Base-by-base conservation (phyloP, 2,329 filamentous ascomycete genomes). In the Hirsutella thompsonii region DNA sequence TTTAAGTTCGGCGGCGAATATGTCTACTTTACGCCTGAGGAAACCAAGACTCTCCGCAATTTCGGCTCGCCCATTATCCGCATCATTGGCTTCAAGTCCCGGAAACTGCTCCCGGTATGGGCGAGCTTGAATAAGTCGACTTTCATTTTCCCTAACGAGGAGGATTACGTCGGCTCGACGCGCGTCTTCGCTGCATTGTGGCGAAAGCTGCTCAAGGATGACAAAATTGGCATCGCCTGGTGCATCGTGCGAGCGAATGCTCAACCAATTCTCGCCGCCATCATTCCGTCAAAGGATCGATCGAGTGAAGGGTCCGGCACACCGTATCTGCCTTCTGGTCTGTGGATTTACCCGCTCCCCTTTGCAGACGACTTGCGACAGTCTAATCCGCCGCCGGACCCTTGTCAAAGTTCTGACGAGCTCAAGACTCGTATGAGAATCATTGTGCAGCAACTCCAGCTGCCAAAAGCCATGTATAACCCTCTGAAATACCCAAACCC, bases 1-100 rank as follows among this genome's bases (percentile, higher is more conserved):
- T 98, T 92, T 68, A 95, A 92, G 52, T 96, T 96, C 55, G 92
- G 90, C 11, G 89, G 87, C 32, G 86, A 94, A 49, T 87, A 87
- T 37, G 77, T 98, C 37, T 74, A 82, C 38, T 98, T 98, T 57
- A 80, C 80, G 0, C 74, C 80, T 1, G 88, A 95, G 28, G 90
- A 98, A 57, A 78, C 90, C 45, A 81, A 81, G 43, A 66, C 73
- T 18, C 70, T 98, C 44, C 80, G 81, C 46, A 68, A 85, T 49
- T 94, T 94, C 52, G 90, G 89, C 3, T 72, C 83, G 2, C 85
- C 87, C 0, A 69, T 85, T 11, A 83, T 98, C 42, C 81, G 88
- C 5, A 83, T 98, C 48, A 83, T 98, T 42, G 92, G 92, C 5
- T 98, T 98, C 71, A 98, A 96, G 57, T 78, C 86, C 6, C 68